phyloP scores from a whole-genome alignment of 2,329 filamentous ascomycete genomes.

The Microdochium trichocladiopsis region DNA sequence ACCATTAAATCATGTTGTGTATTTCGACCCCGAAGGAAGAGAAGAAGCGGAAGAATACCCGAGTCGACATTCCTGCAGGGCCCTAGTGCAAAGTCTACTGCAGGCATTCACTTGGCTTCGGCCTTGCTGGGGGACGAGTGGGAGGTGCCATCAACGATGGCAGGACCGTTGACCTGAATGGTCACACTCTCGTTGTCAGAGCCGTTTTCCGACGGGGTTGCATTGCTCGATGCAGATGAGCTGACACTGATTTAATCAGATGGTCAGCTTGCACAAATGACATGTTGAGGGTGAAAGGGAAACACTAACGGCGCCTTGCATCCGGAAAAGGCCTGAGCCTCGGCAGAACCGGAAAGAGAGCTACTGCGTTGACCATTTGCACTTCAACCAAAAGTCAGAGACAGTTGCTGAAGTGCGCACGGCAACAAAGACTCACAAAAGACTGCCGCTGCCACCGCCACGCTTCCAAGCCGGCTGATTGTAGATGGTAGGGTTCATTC shows the following conservation, averaged over 20 bases:
- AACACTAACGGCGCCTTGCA: background rate
- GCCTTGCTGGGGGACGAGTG: conserved; percentile 42
- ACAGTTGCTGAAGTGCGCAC: background rate
- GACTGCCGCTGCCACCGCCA: conserved; percentile 11
- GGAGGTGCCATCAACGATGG: conserved; percentile 34
- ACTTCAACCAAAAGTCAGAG: conserved; percentile 8
- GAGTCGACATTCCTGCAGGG: background rate
- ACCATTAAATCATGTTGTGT: background rate
- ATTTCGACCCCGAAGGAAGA: background rate
- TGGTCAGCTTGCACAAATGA: conserved; percentile 17
- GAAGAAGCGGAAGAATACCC: background rate
- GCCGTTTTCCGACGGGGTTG: conserved; percentile 36
- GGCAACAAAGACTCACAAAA: conserved; percentile 3
- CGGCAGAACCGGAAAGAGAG: background rate
- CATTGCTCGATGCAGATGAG: conserved; percentile 29
- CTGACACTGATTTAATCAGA: conserved; percentile 33
- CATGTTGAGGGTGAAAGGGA: background rate
- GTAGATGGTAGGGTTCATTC: conserved; percentile 44
- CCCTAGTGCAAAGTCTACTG: background rate
- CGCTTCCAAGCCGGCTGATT: conserved; percentile 29
- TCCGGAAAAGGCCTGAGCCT: background rate
- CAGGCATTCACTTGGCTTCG: conserved; percentile 14
- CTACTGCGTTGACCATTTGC: conserved; percentile 3
- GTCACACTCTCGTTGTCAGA: conserved; percentile 46
- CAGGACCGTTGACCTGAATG: conserved; percentile 42